Conservation (phyloP, 306 rosid genomes). For the Pterocarpus macrocarpus region DNA sequence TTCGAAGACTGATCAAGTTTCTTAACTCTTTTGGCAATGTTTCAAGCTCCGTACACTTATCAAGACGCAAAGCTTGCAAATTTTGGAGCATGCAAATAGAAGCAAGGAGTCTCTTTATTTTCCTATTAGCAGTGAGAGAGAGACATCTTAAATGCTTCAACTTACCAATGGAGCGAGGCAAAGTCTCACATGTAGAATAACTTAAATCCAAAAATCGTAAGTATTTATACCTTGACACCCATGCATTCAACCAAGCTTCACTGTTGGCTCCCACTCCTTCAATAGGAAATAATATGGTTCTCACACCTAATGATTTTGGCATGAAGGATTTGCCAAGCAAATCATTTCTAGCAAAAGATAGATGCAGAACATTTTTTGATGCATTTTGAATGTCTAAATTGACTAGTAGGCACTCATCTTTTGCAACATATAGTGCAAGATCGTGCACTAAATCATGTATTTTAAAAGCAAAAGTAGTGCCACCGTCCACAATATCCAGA, state of each 20-base stretch:
- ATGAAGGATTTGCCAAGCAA: neutral
- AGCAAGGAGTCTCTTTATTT: conserved; percentile 43
- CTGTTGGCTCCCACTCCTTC: neutral
- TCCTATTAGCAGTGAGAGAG: neutral
- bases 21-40: conserved; percentile 44
- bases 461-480: neutral
- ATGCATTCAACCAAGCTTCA: neutral
- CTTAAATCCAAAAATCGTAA: conserved; percentile 35
- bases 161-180: conserved; percentile 32
- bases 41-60: conserved; percentile 37
- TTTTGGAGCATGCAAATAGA: conserved; percentile 48
- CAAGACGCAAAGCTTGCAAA: conserved; percentile 42
- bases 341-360: conserved; percentile 4
- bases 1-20: conserved; percentile 41
- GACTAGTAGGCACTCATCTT: conserved; percentile 8
- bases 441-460: conserved; percentile 53
- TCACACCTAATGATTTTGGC: neutral
- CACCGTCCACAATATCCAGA: conserved; percentile 1
- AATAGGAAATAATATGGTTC: conserved; percentile 20
- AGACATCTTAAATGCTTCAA: neutral
- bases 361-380: neutral
- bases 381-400: neutral
- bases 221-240: conserved; percentile 25
- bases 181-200: conserved; percentile 16
- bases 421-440: conserved; percentile 34